These are phyloP conservation scores for Nakazawaea wyomingensis DNA, from an alignment of 805 yeast species.

Conservation along the genomic window DNA sequence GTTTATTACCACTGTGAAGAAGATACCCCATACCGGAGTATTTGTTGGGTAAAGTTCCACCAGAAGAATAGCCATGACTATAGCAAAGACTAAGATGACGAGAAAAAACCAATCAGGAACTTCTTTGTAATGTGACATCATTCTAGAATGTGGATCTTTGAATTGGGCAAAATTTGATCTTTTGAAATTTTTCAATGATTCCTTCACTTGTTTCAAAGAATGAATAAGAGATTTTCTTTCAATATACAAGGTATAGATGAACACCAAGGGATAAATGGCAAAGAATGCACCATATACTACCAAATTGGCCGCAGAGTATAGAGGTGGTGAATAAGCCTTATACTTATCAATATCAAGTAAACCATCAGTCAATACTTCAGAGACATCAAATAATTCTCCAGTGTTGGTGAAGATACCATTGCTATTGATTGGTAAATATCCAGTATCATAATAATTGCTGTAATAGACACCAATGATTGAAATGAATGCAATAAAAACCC, in stretches of 20 bases:
- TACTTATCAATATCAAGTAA: conserved; percentile 44
- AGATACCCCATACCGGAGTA: neutral
- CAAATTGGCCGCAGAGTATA: conserved; percentile 50
- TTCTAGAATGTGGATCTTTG: conserved; percentile 26
- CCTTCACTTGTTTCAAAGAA: conserved; percentile 16
- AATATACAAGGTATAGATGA: conserved; percentile 51
- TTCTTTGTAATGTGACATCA: conserved; percentile 55
- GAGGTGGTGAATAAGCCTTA: conserved; percentile 57
- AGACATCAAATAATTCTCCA: conserved; percentile 44
- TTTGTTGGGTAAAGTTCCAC: conserved; percentile 14
- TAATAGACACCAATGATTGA: neutral
- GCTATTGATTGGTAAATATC: conserved; percentile 41
- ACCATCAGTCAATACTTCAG: conserved; percentile 38
- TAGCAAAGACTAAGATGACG: conserved; percentile 36
- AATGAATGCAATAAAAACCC: neutral
- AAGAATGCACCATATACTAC: conserved; percentile 54
- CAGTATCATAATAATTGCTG: conserved; percentile 13
- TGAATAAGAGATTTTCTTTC: conserved; percentile 45
- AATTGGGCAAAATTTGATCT: conserved; percentile 21
- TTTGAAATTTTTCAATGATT: conserved; percentile 29
- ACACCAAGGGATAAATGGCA: conserved; percentile 59
- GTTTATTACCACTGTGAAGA: neutral
- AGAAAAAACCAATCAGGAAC: conserved; percentile 73
- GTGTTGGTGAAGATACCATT: conserved; percentile 45
- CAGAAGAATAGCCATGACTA: conserved; percentile 34